Percentiles rank a stretch among this genome's conserved stretches.
phyloP scores from a whole-genome alignment of 2,329 filamentous ascomycete species.

The Metarhizium rileyi region DNA sequence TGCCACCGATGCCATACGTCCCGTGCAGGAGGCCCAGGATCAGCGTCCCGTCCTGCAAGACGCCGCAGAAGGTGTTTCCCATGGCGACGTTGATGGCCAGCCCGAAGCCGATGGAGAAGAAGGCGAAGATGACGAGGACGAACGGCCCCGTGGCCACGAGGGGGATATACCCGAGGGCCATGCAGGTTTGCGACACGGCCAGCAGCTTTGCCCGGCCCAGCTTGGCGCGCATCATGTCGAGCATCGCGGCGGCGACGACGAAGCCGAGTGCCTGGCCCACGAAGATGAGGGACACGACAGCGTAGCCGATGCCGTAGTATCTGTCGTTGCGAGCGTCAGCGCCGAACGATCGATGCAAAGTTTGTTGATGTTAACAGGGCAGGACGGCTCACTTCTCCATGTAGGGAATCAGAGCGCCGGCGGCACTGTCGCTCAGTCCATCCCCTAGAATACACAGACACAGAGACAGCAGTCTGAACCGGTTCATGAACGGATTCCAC shows the following conservation, averaged over 20 bases:
- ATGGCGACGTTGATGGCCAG: constrained; percentile 47
- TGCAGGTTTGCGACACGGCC: constrained; percentile 45
- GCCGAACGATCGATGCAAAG: no score
- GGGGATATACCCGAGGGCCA: constrained; percentile 53
- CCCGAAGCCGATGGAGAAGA: constrained; percentile 56
- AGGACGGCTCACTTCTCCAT: constrained; percentile 49
- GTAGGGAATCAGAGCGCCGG: constrained; percentile 72
- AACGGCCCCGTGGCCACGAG: constrained; percentile 63
- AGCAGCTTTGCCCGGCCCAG: constrained; percentile 58
- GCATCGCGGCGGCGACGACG: constrained; percentile 59
- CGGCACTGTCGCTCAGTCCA: constrained; percentile 65
- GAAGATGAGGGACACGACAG: constrained; percentile 72
- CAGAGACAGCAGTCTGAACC: constrained; percentile 53
- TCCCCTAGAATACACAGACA: constrained; percentile 59
- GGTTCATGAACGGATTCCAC: constrained; percentile 56
- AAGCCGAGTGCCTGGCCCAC: constrained; percentile 69
- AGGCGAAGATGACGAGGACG: constrained; percentile 54
- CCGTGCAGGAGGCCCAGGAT: constrained; percentile 57
- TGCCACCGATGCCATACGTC: constrained; percentile 56
- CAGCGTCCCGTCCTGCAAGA: constrained; percentile 41
- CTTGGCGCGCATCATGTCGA: constrained; percentile 51
- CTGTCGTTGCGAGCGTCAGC: constrained; percentile 22
- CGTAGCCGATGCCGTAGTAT: constrained; percentile 66
- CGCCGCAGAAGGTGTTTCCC: constrained; percentile 49
- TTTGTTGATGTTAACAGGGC: no score